A percentile compares a stretch with the other conserved stretches of the same genome.
phyloP scores from a whole-genome alignment of 495 filamentous ascomycete genomes.

The Thozetella sp. region DNA sequence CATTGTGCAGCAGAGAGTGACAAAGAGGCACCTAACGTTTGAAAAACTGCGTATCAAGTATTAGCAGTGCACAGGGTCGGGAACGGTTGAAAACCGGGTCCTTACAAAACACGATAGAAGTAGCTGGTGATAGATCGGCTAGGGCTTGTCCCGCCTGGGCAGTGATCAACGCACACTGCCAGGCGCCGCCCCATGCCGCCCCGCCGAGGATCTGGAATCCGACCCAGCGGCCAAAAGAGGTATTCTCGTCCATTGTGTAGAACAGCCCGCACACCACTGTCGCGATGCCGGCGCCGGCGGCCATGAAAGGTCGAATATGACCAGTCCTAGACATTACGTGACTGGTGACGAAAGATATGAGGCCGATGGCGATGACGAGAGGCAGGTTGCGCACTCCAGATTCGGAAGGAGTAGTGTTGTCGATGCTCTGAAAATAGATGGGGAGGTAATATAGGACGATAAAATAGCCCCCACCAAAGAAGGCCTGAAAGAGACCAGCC shows the following conservation, averaged over 20 bases:
- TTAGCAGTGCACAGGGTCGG: background rate
- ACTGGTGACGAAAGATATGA: constrained; percentile 31
- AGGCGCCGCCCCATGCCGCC: constrained; percentile 53
- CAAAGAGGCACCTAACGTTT: background rate
- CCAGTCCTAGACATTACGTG: constrained; percentile 28
- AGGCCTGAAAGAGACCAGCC: constrained; percentile 28
- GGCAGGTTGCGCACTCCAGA: constrained; percentile 50
- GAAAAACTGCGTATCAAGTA: background rate
- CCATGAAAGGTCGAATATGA: constrained; percentile 34
- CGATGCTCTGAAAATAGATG: constrained; percentile 59
- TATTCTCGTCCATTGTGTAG: constrained; percentile 48
- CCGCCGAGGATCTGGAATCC: constrained; percentile 65
- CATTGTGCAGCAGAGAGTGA: background rate
- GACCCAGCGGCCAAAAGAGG: constrained; percentile 50
- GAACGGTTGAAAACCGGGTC: background rate
- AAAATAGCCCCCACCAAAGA: constrained; percentile 38
- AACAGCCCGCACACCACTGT: constrained; percentile 20
- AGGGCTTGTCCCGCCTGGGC: constrained; percentile 47
- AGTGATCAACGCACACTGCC: constrained; percentile 54
- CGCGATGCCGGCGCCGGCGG: constrained; percentile 19
- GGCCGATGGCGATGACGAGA: constrained; percentile 33
- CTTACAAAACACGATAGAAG: constrained; percentile 52
- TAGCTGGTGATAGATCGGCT: constrained; percentile 54
- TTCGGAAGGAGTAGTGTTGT: constrained; percentile 35
- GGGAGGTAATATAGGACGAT: constrained; percentile 55